Evolutionary conservation across 1,284 basidiomycete genomes (phyloP), one percentile per base, ranked within the genome.

Genomic region (Pseudozyma sp.): DNA sequence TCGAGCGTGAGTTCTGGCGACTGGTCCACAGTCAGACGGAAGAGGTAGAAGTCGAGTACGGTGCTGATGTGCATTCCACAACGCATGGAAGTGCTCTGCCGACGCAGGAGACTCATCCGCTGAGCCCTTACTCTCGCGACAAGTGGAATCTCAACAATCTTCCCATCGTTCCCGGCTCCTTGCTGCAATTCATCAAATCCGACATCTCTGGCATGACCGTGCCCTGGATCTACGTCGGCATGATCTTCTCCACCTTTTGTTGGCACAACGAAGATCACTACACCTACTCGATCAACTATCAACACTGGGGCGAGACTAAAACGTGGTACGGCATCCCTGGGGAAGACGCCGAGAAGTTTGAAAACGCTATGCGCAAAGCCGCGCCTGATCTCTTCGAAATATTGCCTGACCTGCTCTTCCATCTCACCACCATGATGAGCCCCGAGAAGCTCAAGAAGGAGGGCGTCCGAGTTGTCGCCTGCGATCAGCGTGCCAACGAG

Each of bases 231-330:
- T 99, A 99, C 86, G 94, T 99, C 64, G 97, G 97, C 53, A 99
- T 99, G 96, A 89, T 95, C 49, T 98, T 99, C 86, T 97, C 95
- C 11, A 96, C 97, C 1, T 99, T 99, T 86, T 98, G 96, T 86
- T 99, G 97, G 97, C 97, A 99, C 87, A 99, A 99, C 85, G 97
- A 99, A 90, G 97, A 99, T 87, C 97, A 99, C 87, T 97, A 96
- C 86, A 98, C 95, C 12, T 98, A 97, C 86, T 73, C 67, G 52
- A 72, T 79, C 80, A 85, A 76, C 73, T 85, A 44, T 79, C 96
- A 95, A 95, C 96, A 98, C 85, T 97, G 94, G 93, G 96, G 97
- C 39, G 96, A 97, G 85, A 97, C 96, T 47, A 99, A 99, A 88
- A 99, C 96, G 0, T 99, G 97, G 97, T 99, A 99, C 86, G 96